Evolutionary conservation across 192 early-diverging fungal genomes (phyloP).

Genomic region (Podila clonocystis): DNA sequence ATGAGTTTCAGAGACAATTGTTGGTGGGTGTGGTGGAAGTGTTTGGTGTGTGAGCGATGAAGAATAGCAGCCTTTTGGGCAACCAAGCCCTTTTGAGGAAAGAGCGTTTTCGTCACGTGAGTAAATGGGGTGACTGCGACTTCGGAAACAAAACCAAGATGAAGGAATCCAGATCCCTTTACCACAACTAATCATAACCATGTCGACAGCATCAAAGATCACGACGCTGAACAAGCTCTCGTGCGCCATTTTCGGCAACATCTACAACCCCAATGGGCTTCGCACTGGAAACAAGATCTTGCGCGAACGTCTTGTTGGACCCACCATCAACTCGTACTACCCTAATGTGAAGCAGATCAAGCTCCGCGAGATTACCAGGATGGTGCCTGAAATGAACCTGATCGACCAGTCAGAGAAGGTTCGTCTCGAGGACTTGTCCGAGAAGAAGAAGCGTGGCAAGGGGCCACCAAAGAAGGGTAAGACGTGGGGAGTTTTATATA

Average conservation of each 20-base stretch:
- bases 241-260: slow-evolving; percentile 70
- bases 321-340: slow-evolving; percentile 72
- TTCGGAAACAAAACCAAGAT: too few species aligned
- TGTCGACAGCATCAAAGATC: slow-evolving; percentile 50
- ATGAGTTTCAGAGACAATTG: background rate
- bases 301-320: slow-evolving; percentile 73
- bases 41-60: too few species aligned
- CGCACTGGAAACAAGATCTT: slow-evolving; percentile 81
- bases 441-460: slow-evolving; percentile 78
- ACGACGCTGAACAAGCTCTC: slow-evolving; percentile 66
- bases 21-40: background rate
- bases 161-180: too few species aligned
- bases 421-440: slow-evolving; percentile 72
- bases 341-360: slow-evolving; percentile 64
- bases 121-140: too few species aligned
- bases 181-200: slow-evolving; percentile 8
- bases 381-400: slow-evolving; percentile 62
- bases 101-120: background rate
- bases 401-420: slow-evolving; percentile 70
- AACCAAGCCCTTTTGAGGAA: background rate
- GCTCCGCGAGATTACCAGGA: slow-evolving; percentile 59
- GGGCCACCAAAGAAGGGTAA: slow-evolving; percentile 81
- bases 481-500: background rate
- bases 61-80: too few species aligned
- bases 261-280: slow-evolving; percentile 74